Conservation (phyloP, 2,329 filamentous ascomycete genomes). For the Cladosporium cucumerinum region DNA sequence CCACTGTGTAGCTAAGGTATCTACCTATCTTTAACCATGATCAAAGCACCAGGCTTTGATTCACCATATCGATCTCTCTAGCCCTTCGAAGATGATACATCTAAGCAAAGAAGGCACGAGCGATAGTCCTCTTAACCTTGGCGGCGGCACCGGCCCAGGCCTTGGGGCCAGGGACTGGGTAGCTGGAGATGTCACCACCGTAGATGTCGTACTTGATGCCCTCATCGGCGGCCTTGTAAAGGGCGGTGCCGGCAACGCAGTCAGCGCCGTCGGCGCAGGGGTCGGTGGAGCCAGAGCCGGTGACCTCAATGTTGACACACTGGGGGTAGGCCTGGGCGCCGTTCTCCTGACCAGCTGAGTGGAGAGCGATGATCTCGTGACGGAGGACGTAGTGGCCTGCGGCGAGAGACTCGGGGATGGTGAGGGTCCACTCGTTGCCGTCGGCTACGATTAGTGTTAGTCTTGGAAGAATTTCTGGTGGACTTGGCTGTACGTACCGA, state of each 20-base stretch:
- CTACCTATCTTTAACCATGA: background rate
- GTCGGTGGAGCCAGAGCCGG: slow-evolving; percentile 44
- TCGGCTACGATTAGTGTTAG: slow-evolving; percentile 15
- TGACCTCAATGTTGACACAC: slow-evolving; percentile 60
- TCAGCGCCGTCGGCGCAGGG: slow-evolving; percentile 15
- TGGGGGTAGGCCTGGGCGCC: slow-evolving; percentile 21
- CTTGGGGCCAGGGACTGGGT: slow-evolving; percentile 49
- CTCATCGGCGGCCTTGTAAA: slow-evolving; percentile 55
- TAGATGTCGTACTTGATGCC: slow-evolving; percentile 60
- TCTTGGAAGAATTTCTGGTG: background rate
- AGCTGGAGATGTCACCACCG: slow-evolving; percentile 39
- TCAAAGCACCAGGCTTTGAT: slow-evolving; percentile 2
- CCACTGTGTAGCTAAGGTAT: background rate
- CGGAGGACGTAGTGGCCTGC: slow-evolving; percentile 59
- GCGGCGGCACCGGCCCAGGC: slow-evolving; percentile 21
- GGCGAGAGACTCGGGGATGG: slow-evolving; percentile 52
- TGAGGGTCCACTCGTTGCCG: slow-evolving; percentile 36
- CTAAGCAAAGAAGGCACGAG: slow-evolving; percentile 15
- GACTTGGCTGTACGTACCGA: slow-evolving; percentile 23
- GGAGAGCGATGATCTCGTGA: slow-evolving; percentile 60
- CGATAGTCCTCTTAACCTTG: slow-evolving; percentile 13
- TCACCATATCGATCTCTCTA: background rate
- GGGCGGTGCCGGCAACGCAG: slow-evolving; percentile 40
- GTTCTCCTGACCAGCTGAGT: slow-evolving; percentile 43
- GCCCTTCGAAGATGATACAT: background rate